phyloP scores from a whole-genome alignment of 2,329 filamentous ascomycete species.

The Fusarium paranaense region DNA sequence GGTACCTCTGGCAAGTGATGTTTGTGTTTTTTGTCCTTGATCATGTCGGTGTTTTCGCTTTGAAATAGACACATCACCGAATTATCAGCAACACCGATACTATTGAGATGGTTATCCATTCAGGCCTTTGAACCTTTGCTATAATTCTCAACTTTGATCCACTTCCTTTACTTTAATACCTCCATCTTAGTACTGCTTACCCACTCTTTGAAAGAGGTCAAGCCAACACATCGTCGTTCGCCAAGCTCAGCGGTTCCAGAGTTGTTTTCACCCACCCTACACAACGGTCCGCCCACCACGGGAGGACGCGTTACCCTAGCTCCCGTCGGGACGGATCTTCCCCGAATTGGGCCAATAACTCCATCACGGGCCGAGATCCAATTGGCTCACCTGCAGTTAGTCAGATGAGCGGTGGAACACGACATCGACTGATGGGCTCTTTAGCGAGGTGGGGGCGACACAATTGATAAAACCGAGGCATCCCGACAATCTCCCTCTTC shows the following conservation, averaged over 20 bases:
- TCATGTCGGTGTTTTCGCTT: no score
- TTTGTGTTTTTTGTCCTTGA: no score
- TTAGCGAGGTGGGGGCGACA: neutral
- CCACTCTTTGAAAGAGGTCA: neutral
- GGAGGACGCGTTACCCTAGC: neutral
- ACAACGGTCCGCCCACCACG: neutral
- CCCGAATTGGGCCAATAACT: neutral
- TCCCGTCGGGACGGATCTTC: neutral
- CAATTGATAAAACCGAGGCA: neutral
- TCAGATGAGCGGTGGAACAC: neutral
- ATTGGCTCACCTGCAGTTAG: neutral
- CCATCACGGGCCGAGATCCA: neutral
- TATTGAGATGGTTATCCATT: no score
- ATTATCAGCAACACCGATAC: no score
- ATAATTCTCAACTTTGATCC: no score
- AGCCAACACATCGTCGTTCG: no score
- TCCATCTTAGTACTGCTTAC: neutral
- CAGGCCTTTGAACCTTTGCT: no score
- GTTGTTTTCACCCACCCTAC: neutral
- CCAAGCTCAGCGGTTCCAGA: neutral
- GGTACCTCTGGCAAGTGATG: no score
- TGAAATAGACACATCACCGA: no score
- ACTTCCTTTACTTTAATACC: neutral
- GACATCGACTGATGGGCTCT: neutral
- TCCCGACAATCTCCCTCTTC: neutral